A percentile compares a stretch with the other conserved stretches of the same genome.
These are phyloP conservation scores for Tolypocladium paradoxum DNA, from an alignment of 2,329 filamentous ascomycete genomes.

Conservation along the genomic window DNA sequence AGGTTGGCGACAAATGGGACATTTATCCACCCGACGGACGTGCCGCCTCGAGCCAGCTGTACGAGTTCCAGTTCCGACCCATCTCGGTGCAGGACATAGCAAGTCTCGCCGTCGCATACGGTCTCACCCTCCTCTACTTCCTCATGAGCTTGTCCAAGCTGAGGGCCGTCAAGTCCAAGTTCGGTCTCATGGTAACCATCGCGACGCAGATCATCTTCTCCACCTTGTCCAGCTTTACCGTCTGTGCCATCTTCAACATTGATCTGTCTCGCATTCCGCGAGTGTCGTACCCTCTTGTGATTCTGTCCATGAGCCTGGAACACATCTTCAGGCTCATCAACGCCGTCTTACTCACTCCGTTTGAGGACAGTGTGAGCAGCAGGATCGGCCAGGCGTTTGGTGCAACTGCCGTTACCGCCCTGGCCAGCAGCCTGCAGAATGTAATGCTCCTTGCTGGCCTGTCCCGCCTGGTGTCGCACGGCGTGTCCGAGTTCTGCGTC, in stretches of 20 bases:
- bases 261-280: conserved; percentile 66
- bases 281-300: conserved; percentile 65
- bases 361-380: conserved; percentile 55
- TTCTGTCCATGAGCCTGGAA: conserved; percentile 65
- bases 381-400: conserved; percentile 67
- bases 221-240: conserved; percentile 67
- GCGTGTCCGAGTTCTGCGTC: conserved; percentile 63
- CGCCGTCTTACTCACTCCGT: conserved; percentile 60
- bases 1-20: conserved; percentile 45
- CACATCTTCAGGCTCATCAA: conserved; percentile 74
- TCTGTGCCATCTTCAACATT: conserved; percentile 66
- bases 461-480: conserved; percentile 56
- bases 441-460: conserved; percentile 53
- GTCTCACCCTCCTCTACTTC: conserved; percentile 53
- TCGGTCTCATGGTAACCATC: conserved; percentile 62
- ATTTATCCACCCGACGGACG: conserved; percentile 52
- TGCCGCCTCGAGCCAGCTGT: conserved; percentile 48
- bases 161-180: conserved; percentile 63
- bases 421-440: conserved; percentile 60
- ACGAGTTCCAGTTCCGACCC: conserved; percentile 70
- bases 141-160: conserved; percentile 56
- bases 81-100: conserved; percentile 57
- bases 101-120: conserved; percentile 54
- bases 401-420: conserved; percentile 57
- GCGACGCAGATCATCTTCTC: conserved; percentile 60